A percentile compares a stretch with the other conserved stretches of the same genome.
Evolutionary conservation across 2,329 filamentous ascomycete genomes (phyloP).

Genomic region (Didymella sp.): DNA sequence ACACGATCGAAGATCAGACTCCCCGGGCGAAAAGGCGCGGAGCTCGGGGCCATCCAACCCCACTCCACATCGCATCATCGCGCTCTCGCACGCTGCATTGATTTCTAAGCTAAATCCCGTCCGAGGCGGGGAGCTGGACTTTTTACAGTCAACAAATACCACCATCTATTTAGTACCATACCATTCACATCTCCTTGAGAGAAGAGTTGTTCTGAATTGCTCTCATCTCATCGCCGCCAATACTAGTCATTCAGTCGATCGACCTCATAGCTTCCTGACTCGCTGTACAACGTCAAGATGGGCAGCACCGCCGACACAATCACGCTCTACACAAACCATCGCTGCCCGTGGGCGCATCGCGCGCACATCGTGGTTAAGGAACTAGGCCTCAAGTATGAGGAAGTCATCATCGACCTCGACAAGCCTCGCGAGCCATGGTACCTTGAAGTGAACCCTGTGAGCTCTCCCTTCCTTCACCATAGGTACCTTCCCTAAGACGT

Average conservation of each 20-base stretch:
- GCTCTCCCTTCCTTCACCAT: slow-evolving; percentile 16
- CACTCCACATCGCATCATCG: slow-evolving; percentile 15
- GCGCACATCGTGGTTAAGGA: slow-evolving; percentile 75
- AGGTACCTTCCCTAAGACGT: no score
- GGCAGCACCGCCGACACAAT: slow-evolving; percentile 55
- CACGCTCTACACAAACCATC: slow-evolving; percentile 73
- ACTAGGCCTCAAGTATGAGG: slow-evolving; percentile 69
- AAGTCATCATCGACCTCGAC: slow-evolving; percentile 74
- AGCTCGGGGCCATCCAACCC: slow-evolving; percentile 20
- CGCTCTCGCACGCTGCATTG: slow-evolving; percentile 22
- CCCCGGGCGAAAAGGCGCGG: slow-evolving; percentile 20
- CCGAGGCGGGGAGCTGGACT: slow-evolving; percentile 3
- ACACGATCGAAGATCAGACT: background rate
- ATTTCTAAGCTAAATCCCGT: slow-evolving; percentile 34
- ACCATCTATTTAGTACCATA: background rate
- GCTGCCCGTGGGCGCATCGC: slow-evolving; percentile 77
- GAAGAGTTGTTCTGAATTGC: background rate
- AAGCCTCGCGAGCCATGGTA: slow-evolving; percentile 75
- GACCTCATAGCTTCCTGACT: slow-evolving; percentile 8
- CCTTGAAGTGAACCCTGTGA: slow-evolving; percentile 74
- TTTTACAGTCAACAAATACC: slow-evolving; percentile 8
- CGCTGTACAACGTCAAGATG: slow-evolving; percentile 8
- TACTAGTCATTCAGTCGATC: slow-evolving; percentile 10
- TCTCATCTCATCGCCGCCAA: background rate
- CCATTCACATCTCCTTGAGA: background rate